A percentile compares a stretch with the other conserved stretches of the same genome.
Conservation (phyloP, 495 filamentous ascomycete genomes). For the Pyrenula massariospora region DNA sequence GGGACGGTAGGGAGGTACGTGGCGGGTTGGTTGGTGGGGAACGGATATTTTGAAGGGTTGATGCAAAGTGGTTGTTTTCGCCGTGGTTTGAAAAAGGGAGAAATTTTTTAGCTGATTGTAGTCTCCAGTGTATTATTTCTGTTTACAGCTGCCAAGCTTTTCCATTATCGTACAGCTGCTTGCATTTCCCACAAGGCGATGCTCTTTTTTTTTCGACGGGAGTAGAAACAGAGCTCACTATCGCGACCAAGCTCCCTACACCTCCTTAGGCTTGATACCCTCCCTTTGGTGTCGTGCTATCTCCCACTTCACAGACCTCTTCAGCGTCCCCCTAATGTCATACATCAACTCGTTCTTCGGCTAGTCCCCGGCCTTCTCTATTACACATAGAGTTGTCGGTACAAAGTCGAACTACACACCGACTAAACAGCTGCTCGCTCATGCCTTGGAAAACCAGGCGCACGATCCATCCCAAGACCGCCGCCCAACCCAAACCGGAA, state of each 20-base stretch:
- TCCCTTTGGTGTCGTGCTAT: not conserved
- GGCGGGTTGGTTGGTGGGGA: not conserved
- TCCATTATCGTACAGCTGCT: not conserved
- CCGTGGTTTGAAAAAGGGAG: not conserved
- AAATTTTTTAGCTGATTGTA: not conserved
- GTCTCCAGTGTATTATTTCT: not conserved
- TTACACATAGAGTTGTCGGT: not conserved
- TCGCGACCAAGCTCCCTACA: not conserved
- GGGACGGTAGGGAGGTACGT: not conserved
- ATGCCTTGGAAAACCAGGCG: not conserved
- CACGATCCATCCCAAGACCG: not conserved
- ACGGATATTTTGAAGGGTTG: not conserved
- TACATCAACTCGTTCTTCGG: not conserved
- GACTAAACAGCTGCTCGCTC: not conserved
- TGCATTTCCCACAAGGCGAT: not conserved
- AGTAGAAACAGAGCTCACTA: not conserved
- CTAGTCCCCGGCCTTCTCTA: not conserved
- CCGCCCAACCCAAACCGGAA: not conserved
- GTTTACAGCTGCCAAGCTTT: not conserved
- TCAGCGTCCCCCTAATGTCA: not conserved
- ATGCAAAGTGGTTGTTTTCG: not conserved
- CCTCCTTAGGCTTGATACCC: not conserved
- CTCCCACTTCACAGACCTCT: not conserved
- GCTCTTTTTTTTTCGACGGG: not conserved
- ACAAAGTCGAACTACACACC: not conserved